Percentiles rank a stretch among this genome's conserved stretches.
These are phyloP conservation scores for Microdochium bolleyi DNA, from an alignment of 2,329 filamentous ascomycete species.

Conservation along the genomic window DNA sequence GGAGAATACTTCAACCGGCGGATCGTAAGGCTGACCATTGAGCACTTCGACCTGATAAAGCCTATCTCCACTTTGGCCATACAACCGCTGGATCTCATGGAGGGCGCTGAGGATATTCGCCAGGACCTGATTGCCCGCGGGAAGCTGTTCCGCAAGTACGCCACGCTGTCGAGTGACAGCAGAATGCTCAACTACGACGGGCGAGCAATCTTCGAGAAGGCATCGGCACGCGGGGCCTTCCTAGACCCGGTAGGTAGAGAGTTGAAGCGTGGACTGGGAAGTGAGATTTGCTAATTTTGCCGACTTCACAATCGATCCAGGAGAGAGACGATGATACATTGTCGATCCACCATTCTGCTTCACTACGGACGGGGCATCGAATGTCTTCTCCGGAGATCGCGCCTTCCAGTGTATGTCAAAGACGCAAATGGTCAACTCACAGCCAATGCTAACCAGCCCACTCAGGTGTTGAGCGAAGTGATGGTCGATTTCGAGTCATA, in stretches of 20 bases:
- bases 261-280: too few species aligned
- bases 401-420: too few species aligned
- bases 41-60: too few species aligned
- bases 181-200: slow-evolving; percentile 1
- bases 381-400: too few species aligned
- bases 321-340: neutral
- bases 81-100: neutral
- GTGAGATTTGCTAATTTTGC: slow-evolving; percentile 8
- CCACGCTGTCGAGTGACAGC: neutral
- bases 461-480: slow-evolving; percentile 1
- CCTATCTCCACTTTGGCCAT: too few species aligned
- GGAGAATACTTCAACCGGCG: too few species aligned
- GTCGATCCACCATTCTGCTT: too few species aligned
- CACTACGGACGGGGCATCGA: too few species aligned
- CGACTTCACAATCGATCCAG: neutral
- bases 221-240: neutral
- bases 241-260: slow-evolving; percentile 12
- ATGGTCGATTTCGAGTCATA: slow-evolving; percentile 3
- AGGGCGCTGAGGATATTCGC: neutral
- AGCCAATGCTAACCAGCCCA: too few species aligned
- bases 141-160: neutral
- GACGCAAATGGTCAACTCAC: too few species aligned
- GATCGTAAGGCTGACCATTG: too few species aligned
- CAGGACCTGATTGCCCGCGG: neutral
- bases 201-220: neutral